Base-by-base conservation (phyloP, 768 basidiomycete species). In the Solioccasus polychromus region DNA sequence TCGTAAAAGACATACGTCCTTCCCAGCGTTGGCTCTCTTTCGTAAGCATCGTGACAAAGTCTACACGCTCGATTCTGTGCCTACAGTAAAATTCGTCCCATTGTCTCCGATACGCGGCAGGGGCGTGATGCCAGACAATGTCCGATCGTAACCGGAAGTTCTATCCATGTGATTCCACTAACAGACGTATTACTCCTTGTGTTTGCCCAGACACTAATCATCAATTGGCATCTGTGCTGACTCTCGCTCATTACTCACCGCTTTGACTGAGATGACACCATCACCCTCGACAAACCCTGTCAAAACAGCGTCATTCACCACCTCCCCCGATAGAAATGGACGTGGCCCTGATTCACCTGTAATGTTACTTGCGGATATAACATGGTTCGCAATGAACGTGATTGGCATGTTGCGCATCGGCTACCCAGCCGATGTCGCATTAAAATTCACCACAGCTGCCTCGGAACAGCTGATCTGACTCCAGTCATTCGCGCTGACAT, bases 221-320 rank as follows among this genome's bases (percentile, higher is more conserved):
- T n/a, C n/a, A n/a, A n/a, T n/a, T n/a, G n/a, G n/a, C n/a, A n/a
- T n/a, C n/a, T n/a, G n/a, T n/a, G n/a, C n/a, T n/a, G n/a, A n/a
- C n/a, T n/a, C n/a, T n/a, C n/a, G n/a, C 15, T 9, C 12, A 23
- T 31, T n/a, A 39, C 48, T 46, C 39, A 44, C 78, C 29, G 83
- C 84, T 54, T 88, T 83, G 23, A 85, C 82, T 1, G 80, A 78
- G 31, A 87, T 69, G 17, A 73, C 77, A 11, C 83, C 82, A 35
- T 78, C 72, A 18, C 75, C 79, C 51, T 86, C 82, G 20, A 87
- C 75, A 51, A 83, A 81, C 4, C 82, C 80, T 76, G 36, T 44
- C 20, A 32, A 12, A n/a, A n/a, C n/a, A n/a, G n/a, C n/a, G n/a
- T n/a, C n/a, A n/a, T n/a, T n/a, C n/a, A n/a, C n/a, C n/a, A n/a